phyloP scores from a whole-genome alignment of 148 eudicot genomes.

The Rhododendron griersonianum region DNA sequence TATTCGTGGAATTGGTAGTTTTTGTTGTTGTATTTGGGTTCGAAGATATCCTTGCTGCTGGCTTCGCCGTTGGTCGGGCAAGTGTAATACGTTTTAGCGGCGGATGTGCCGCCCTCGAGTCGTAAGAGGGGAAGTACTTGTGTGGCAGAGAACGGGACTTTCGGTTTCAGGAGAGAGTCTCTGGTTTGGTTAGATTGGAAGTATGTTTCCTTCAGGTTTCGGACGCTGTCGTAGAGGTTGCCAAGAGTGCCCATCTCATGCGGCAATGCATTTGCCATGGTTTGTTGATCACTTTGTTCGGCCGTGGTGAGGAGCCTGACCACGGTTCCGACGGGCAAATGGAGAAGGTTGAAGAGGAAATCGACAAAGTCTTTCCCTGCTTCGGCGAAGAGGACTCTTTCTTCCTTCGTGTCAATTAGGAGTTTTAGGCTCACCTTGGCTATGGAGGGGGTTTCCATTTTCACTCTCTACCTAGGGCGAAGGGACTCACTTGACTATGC shows the following conservation, averaged over 20 bases:
- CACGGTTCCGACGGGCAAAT: constrained; percentile 23
- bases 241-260: constrained; percentile 8
- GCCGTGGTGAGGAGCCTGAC: neutral
- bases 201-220: constrained; percentile 6
- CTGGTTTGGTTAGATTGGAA: neutral
- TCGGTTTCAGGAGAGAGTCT: neutral
- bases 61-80: neutral
- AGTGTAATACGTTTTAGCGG: neutral
- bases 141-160: neutral
- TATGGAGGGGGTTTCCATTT: neutral
- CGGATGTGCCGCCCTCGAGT: neutral
- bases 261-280: neutral
- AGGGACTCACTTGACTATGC: neutral
- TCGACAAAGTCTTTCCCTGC: constrained; percentile 28
- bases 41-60: too few species aligned
- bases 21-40: too few species aligned
- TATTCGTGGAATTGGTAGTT: neutral
- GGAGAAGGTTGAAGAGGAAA: constrained; percentile 20
- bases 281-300: neutral
- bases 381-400: constrained; percentile 31
- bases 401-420: neutral
- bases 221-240: constrained; percentile 10
- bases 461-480: too few species aligned
- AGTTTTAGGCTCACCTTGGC: neutral
- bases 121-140: neutral